These are phyloP conservation scores for Solanum microdontum DNA, from an alignment of 257 asterid genomes.

Conservation along the genomic window DNA sequence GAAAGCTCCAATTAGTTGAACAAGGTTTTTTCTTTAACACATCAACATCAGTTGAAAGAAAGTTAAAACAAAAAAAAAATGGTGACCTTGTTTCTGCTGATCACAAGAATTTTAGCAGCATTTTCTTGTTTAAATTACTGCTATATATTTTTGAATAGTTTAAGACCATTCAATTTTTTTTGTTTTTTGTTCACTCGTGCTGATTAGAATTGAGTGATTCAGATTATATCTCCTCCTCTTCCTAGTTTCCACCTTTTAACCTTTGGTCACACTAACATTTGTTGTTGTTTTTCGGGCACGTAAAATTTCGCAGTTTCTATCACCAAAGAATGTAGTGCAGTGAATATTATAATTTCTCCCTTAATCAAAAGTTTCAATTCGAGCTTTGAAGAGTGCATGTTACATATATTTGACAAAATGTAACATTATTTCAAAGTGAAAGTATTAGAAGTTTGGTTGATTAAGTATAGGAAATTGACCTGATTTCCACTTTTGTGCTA, in stretches of 20 bases:
- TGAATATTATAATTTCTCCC: no score
- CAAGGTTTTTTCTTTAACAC: background rate
- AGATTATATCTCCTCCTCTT: background rate
- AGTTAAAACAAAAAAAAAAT: background rate
- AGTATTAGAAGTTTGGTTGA: background rate
- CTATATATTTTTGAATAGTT: background rate
- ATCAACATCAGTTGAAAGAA: conserved; percentile 15
- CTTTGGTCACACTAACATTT: background rate
- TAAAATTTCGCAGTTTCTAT: no score
- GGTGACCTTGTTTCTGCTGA: conserved; percentile 3
- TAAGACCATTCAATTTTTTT: background rate
- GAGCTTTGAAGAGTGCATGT: background rate
- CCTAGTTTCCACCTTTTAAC: background rate
- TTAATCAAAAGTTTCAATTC: no score
- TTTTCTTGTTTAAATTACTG: background rate
- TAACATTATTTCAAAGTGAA: background rate
- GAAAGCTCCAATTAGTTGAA: conserved; percentile 11
- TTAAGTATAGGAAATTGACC: background rate
- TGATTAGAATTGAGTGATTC: conserved; percentile 44
- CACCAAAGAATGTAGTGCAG: no score
- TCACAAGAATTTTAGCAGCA: conserved; percentile 9
- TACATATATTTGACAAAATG: background rate
- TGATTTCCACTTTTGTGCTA: background rate
- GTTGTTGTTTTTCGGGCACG: no score
- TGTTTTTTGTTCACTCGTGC: conserved; percentile 1